Evolutionary conservation across 2,329 filamentous ascomycete genomes (phyloP).

Genomic region (Fusarium sacchari): DNA sequence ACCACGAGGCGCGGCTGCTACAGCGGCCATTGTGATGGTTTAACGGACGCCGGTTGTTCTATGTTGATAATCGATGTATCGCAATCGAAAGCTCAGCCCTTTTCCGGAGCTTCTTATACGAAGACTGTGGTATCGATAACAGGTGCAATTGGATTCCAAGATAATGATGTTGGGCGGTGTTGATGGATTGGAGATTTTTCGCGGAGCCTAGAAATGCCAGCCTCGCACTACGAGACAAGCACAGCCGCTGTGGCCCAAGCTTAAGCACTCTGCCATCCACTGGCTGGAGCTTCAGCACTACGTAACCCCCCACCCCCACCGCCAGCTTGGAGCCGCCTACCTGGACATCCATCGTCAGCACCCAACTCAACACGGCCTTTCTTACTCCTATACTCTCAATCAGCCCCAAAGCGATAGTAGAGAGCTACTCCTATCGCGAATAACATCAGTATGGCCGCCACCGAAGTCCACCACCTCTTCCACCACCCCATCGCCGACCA

Average conservation of each 20-base stretch:
- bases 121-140: constrained; percentile 10
- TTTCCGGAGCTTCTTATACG: neutral
- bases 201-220: constrained; percentile 31
- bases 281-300: constrained; percentile 38
- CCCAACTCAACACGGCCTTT: constrained; percentile 5
- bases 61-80: neutral
- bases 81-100: neutral
- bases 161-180: constrained; percentile 26
- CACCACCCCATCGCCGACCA: constrained; percentile 97
- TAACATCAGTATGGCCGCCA: constrained; percentile 75
- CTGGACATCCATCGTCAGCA: constrained; percentile 30
- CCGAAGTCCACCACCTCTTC: constrained; percentile 96
- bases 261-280: constrained; percentile 3
- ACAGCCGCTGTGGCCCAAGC: constrained; percentile 41
- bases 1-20: constrained; percentile 51
- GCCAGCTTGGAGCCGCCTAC: constrained; percentile 13
- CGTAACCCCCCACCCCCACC: constrained; percentile 44
- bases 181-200: constrained; percentile 45
- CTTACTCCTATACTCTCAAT: constrained; percentile 30
- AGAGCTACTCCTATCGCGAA: constrained; percentile 75
- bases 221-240: constrained; percentile 30
- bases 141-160: constrained; percentile 15
- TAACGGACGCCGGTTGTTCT: neutral
- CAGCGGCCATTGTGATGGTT: constrained; percentile 47
- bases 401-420: constrained; percentile 77